phyloP scores from a whole-genome alignment of 352 stramenopile genomes.

The Globisporangium megalacanthum region DNA sequence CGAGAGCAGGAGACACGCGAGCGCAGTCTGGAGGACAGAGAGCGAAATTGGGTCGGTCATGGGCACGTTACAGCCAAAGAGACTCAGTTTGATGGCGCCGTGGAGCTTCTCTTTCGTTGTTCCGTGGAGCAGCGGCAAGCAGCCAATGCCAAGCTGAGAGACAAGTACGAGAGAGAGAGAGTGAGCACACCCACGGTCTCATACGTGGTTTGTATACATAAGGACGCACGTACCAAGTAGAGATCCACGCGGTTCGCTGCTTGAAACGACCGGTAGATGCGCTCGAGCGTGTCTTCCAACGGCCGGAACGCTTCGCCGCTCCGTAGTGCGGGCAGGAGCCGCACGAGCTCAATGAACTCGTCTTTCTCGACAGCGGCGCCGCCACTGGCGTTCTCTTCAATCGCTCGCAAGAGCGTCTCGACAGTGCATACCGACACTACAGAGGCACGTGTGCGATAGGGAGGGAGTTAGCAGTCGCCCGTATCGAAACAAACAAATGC shows the following conservation, averaged over 20 bases:
- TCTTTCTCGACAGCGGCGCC: slow-evolving; percentile 30
- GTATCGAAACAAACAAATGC: too few relatives aligned
- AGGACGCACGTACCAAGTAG: slow-evolving; percentile 30
- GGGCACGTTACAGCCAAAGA: slow-evolving; percentile 30
- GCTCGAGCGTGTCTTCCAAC: slow-evolving; percentile 56
- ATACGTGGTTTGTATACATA: too few relatives aligned
- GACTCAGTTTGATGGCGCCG: slow-evolving; percentile 49
- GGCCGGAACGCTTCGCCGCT: slow-evolving; percentile 53
- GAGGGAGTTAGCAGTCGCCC: not conserved
- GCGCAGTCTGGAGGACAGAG: slow-evolving; percentile 27
- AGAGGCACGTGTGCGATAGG: not conserved
- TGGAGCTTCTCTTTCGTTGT: slow-evolving; percentile 50
- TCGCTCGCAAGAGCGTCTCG: slow-evolving; percentile 24
- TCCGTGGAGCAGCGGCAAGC: slow-evolving; percentile 47
- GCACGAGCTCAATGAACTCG: slow-evolving; percentile 59
- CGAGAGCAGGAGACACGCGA: slow-evolving; percentile 48
- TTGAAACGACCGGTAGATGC: slow-evolving; percentile 64
- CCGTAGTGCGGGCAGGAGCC: slow-evolving; percentile 43
- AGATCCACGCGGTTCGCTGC: slow-evolving; percentile 45
- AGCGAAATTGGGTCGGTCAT: slow-evolving; percentile 29
- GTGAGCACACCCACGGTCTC: not conserved
- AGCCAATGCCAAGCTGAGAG: slow-evolving; percentile 43
- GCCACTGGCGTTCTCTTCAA: slow-evolving; percentile 27
- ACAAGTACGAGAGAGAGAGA: not conserved
- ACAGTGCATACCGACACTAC: slow-evolving; percentile 42